A percentile compares a stretch with the other conserved stretches of the same genome.
Conservation (phyloP, 495 filamentous ascomycete genomes). For the Pseudevernia furfuracea region DNA sequence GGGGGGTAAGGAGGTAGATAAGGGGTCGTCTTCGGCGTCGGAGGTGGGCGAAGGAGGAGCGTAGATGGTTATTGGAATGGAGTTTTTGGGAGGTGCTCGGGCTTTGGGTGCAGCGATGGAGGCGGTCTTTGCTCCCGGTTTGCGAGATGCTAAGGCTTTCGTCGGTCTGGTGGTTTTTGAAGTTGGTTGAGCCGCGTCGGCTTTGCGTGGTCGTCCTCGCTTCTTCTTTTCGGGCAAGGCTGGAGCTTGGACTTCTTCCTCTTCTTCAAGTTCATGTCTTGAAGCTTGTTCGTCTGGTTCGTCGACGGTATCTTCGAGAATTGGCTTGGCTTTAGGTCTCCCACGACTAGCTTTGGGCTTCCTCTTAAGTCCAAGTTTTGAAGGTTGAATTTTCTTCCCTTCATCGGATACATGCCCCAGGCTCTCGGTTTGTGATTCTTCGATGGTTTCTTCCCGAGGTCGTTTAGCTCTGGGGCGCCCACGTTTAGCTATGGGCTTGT, state of each 20-base stretch:
- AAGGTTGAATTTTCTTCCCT: background rate
- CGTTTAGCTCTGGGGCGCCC: background rate
- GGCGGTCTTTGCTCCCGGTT: background rate
- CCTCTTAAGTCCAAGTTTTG: background rate
- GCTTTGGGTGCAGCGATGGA: background rate
- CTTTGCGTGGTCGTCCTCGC: constrained; percentile 18
- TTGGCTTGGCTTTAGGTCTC: background rate
- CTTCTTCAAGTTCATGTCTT: background rate
- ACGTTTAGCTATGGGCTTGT: background rate
- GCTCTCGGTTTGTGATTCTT: background rate
- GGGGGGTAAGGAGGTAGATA: constrained; percentile 24
- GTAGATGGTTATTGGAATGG: constrained; percentile 21
- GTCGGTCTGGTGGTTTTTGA: background rate
- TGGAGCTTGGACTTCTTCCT: constrained; percentile 5
- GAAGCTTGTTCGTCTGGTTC: background rate
- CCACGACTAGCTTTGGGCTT: background rate
- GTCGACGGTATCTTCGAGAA: background rate
- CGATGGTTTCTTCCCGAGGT: background rate
- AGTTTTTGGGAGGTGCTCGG: constrained; percentile 10
- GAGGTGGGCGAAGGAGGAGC: constrained; percentile 25
- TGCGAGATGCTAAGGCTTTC: background rate
- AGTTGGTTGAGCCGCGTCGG: background rate
- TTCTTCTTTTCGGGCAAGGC: constrained; percentile 3
- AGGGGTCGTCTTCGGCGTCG: constrained; percentile 35
- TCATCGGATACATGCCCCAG: background rate